Evolutionary conservation across 371 early-diverging fungal species (phyloP).

Genomic region (Apophysomyces variabilis): DNA sequence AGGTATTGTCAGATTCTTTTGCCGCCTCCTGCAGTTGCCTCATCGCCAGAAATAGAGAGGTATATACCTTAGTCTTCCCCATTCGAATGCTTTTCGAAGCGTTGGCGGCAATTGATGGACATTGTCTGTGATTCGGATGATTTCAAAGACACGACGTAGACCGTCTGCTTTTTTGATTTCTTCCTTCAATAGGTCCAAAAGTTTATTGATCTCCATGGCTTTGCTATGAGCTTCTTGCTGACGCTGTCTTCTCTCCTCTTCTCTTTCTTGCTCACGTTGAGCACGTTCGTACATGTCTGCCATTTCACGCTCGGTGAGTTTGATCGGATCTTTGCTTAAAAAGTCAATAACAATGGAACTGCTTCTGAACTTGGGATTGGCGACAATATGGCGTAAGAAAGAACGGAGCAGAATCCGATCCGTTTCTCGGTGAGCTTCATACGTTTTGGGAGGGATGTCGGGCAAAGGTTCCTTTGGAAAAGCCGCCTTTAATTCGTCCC

Average conservation of each 20-base stretch:
- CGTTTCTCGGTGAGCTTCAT: constrained; percentile 49
- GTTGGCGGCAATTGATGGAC: constrained; percentile 53
- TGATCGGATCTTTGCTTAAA: constrained; percentile 52
- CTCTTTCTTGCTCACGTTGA: constrained; percentile 45
- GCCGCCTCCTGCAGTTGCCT: background rate
- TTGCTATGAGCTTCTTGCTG: constrained; percentile 55
- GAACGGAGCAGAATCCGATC: constrained; percentile 60
- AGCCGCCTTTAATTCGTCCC: constrained; percentile 32
- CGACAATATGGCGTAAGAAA: constrained; percentile 48
- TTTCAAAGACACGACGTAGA: constrained; percentile 37
- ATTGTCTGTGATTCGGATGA: constrained; percentile 47
- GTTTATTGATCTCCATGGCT: constrained; percentile 54
- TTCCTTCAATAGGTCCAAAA: constrained; percentile 56
- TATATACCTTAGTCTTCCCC: constrained; percentile 62
- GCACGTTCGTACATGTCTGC: constrained; percentile 47
- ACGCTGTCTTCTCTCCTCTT: constrained; percentile 52
- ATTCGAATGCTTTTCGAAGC: constrained; percentile 61
- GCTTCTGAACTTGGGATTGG: constrained; percentile 40
- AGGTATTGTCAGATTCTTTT: background rate
- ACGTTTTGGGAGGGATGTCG: constrained; percentile 33
- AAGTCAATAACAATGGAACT: constrained; percentile 47
- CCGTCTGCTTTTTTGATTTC: constrained; percentile 62
- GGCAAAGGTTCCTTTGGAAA: constrained; percentile 43
- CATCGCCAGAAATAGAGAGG: no score
- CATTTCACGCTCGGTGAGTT: constrained; percentile 42